Base-by-base conservation (phyloP, 257 asterid species). In the Gardenia jasminoides region DNA sequence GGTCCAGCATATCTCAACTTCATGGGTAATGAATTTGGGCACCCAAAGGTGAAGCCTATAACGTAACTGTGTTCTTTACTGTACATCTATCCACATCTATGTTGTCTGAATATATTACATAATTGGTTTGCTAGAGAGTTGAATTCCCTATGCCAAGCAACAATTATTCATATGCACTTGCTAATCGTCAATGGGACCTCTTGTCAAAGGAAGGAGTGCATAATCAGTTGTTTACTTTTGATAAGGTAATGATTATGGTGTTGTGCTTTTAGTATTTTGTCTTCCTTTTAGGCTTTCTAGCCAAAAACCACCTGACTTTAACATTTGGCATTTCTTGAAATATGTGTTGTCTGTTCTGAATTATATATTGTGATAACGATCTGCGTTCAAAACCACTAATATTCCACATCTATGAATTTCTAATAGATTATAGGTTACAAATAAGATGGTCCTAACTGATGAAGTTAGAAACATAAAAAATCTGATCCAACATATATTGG, bases 21-120 rank as follows among this genome's bases (percentile, higher is more conserved):
- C 86, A 95, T 95, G 97, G 99, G 99, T 82, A 95, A 95, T 84
- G 99, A 95, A 82, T 95, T 91, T 87, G 99, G 94, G 72, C 98
- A 95, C 82, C 97, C 98, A 28, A 87, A 95, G 97, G 99, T 92
- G 83, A 87, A 77, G 56, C 75, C 76, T 73, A 41, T 44, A 72
- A 65, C 72, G 24, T 72, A 72, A 61, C 47, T 31, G 28, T 80
- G 56, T 81, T 6, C 24, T 56, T 67, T 74, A 56, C 46, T 30
- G 62, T 62, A 30, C 41, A 54, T 36, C 22, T 36, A 22, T 31
- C 44, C 39, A n/a, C 66, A 46, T n/a, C 69, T 26, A 8, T 28
- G 33, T 44, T 50, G 43, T 69, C 61, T 28, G 76, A 70, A 67
- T 70, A 48, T 20, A 72, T 78, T 74, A 79, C 74, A 67, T 62